Conservation (phyloP, 768 basidiomycete genomes). For the Podaxis pistillaris region DNA sequence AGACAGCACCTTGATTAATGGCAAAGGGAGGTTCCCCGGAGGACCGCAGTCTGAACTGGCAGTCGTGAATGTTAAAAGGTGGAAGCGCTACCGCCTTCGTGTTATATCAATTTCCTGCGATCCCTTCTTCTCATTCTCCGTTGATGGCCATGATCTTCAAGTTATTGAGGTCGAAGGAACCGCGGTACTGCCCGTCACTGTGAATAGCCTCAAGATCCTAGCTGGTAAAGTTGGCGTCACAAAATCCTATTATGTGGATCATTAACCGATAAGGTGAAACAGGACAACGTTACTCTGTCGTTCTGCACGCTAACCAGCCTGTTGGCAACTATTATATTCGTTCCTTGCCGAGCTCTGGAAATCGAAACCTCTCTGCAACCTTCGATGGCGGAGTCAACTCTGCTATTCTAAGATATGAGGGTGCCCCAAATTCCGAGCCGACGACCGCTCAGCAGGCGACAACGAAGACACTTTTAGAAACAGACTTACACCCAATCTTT, state of each 20-base stretch:
- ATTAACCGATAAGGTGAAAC: constrained; percentile 31
- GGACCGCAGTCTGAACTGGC: constrained; percentile 34
- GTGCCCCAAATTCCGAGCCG: constrained; percentile 42
- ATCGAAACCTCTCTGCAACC: constrained; percentile 3
- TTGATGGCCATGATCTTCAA: constrained; percentile 34
- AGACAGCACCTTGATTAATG: constrained; percentile 44
- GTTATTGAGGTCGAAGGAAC: constrained; percentile 42
- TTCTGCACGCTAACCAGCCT: constrained; percentile 41
- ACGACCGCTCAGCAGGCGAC: constrained; percentile 21
- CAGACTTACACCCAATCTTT: constrained; percentile 22
- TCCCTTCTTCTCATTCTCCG: constrained; percentile 36
- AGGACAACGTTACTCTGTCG: constrained; percentile 36
- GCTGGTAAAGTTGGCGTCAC: constrained; percentile 38
- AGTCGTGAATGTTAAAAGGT: constrained; percentile 36
- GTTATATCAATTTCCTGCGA: constrained; percentile 47
- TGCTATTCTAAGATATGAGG: constrained; percentile 47
- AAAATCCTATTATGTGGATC: constrained; percentile 25
- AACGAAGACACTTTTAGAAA: constrained; percentile 24
- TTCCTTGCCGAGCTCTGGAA: constrained; percentile 27
- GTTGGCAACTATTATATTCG: constrained; percentile 56
- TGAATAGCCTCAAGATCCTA: constrained; percentile 41
- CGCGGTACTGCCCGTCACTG: constrained; percentile 24
- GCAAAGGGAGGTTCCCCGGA: constrained; percentile 37
- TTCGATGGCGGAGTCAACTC: constrained; percentile 40
- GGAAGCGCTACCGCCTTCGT: constrained; percentile 51